Percentiles rank a stretch among this genome's conserved stretches.
phyloP scores from a whole-genome alignment of 2,329 filamentous ascomycete species.

The Sporothrix inflata region DNA sequence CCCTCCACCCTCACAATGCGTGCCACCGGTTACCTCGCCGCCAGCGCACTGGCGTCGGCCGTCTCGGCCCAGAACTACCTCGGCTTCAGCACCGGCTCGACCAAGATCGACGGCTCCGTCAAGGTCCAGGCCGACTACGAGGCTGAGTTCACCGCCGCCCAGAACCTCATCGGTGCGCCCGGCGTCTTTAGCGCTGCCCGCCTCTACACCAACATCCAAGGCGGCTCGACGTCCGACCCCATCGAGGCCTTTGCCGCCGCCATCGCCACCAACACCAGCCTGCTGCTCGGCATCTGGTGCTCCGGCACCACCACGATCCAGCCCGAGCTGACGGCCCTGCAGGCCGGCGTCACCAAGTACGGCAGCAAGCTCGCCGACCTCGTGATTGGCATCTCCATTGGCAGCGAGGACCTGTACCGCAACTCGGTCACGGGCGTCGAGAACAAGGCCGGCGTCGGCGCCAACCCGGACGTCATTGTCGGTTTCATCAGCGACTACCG shows the following conservation, averaged over 20 bases:
- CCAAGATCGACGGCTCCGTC: conserved; percentile 51
- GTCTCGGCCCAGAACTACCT: conserved; percentile 53
- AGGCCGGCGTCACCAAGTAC: conserved; percentile 57
- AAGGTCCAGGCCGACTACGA: conserved; percentile 63
- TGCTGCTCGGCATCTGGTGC: conserved; percentile 69
- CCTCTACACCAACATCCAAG: conserved; percentile 70
- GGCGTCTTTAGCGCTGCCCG: conserved; percentile 68
- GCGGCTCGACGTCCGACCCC: conserved; percentile 71
- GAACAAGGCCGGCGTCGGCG: conserved; percentile 65
- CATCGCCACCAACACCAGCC: conserved; percentile 59
- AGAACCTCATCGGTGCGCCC: conserved; percentile 63
- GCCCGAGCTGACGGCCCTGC: conserved; percentile 63
- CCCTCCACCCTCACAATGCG: conserved; percentile 46
- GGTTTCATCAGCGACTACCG: conserved; percentile 69
- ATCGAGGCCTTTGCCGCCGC: conserved; percentile 79
- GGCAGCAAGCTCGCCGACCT: conserved; percentile 58
- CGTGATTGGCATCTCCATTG: conserved; percentile 67
- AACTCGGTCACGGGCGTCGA: conserved; percentile 62
- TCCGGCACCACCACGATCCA: conserved; percentile 58
- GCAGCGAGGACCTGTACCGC: conserved; percentile 70
- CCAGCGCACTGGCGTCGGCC: conserved; percentile 46
- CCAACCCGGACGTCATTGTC: conserved; percentile 61
- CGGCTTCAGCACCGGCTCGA: conserved; percentile 58
- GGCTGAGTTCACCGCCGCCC: conserved; percentile 68
- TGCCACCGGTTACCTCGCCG: conserved; percentile 44